Base-by-base conservation (phyloP, 805 yeast genomes). In the Candida ipomoeae region DNA sequence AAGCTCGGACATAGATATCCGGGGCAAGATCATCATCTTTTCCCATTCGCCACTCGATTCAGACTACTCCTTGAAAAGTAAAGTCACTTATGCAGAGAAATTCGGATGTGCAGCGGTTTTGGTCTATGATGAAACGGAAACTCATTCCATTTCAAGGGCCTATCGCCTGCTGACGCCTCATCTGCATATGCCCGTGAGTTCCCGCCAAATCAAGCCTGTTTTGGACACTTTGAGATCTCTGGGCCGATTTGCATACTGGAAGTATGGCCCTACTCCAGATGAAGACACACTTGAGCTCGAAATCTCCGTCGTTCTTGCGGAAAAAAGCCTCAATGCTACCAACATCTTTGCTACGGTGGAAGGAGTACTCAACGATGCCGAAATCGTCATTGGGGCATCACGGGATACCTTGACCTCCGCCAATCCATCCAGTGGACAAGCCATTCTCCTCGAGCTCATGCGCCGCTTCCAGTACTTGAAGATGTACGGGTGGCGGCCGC, bases 401-500 rank as follows among this genome's bases (percentile, higher is more conserved):
- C 58, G 77, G 47, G 78, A 73, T 48, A 62, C 70, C 6, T 65
- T 68, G 36, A 70, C 75, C 0, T 56, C 67, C 0, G 56, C 68
- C 0, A 66, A 69, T 50, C 76, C 77, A 1, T 55, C 68, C 44
- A 66, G 74, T 49, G 69, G 69, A 6, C 77, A 73, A 48, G 76
- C 70, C 1, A 56, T 73, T 17, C 53, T 73, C 51, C 59, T 73
- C 36, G 77, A 73, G 49, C 63, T 70, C 5, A 66, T 73, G 67
- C 57, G 72, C 15, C 66, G 69, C 42, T 66, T 66, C 46, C 63
- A 65, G 18, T 57, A 62, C 45, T 60, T 73, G 48, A 58, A 56
- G 15, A 54, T 59, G 31, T 42, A 64, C 40, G 78, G 78, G 2
- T 73, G 78, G 78, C 68, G 64, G 51, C 78, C 78, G 1, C 58